Conservation (phyloP, 306 rosid genomes). For the Clitoria ternatea region DNA sequence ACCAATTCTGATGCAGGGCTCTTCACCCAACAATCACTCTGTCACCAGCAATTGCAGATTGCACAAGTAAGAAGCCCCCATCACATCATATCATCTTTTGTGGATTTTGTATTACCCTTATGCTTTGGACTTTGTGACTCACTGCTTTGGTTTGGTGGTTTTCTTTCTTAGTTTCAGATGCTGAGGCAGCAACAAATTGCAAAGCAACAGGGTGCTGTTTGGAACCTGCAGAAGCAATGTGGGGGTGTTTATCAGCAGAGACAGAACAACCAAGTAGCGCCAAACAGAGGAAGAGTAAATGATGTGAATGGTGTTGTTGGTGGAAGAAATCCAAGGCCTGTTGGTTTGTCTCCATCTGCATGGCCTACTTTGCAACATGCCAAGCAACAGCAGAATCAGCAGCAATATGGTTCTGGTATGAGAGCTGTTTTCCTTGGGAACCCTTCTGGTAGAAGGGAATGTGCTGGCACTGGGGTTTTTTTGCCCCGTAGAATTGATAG, state of each 20-base stretch:
- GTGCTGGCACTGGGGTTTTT: constrained; percentile 89
- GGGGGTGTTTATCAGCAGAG: constrained; percentile 25
- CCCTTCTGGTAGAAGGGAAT: constrained; percentile 37
- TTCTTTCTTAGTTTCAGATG: constrained; percentile 39
- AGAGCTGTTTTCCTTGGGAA: constrained; percentile 48
- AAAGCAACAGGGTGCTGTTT: constrained; percentile 37
- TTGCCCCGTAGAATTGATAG: constrained; percentile 57
- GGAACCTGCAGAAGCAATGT: constrained; percentile 30
- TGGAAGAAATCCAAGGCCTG: constrained; percentile 19
- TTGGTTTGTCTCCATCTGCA: constrained; percentile 50
- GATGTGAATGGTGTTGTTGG: constrained; percentile 1
- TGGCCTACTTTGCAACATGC: constrained; percentile 71
- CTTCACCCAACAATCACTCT: constrained; percentile 38
- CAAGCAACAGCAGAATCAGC: constrained; percentile 36
- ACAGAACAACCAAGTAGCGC: neutral
- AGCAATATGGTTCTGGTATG: constrained; percentile 43
- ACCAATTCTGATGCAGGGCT: constrained; percentile 30
- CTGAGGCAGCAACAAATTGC: constrained; percentile 55
- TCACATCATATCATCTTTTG: neutral
- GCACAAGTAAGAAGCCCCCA: constrained; percentile 40
- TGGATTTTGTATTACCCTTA: neutral
- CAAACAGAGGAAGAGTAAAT: constrained; percentile 29
- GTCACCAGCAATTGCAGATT: constrained; percentile 51
- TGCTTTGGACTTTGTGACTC: neutral
- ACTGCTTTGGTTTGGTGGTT: neutral